Percentiles rank a stretch among this genome's conserved stretches.
phyloP scores from a whole-genome alignment of 2,329 filamentous ascomycete species.

The Penicillium sp. region DNA sequence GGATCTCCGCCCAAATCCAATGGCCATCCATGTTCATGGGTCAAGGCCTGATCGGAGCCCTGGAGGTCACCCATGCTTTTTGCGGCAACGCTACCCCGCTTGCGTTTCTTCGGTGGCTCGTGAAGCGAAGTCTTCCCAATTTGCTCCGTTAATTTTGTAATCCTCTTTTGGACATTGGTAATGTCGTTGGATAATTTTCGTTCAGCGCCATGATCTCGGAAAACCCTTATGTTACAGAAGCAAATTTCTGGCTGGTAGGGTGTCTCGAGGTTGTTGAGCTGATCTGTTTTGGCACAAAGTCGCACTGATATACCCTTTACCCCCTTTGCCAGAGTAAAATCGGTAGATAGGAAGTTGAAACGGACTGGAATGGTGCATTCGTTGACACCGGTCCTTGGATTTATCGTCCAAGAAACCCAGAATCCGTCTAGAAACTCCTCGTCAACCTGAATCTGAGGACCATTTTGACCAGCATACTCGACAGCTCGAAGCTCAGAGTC shows the following conservation, averaged over 20 bases:
- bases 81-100: background rate
- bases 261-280: conserved; percentile 49
- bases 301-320: conserved; percentile 92
- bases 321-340: conserved; percentile 95
- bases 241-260: conserved; percentile 61
- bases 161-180: conserved; percentile 3
- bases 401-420: conserved; percentile 18
- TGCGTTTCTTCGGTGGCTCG: background rate
- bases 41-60: background rate
- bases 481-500: conserved; percentile 44
- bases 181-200: conserved; percentile 61
- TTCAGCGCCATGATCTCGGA: conserved; percentile 89
- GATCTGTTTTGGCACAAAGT: conserved; percentile 82
- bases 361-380: conserved; percentile 84
- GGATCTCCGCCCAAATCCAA: background rate
- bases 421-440: conserved; percentile 20
- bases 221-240: conserved; percentile 92
- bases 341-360: conserved; percentile 95
- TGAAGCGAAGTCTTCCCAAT: background rate
- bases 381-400: conserved; percentile 47
- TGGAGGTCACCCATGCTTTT: background rate
- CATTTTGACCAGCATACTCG: conserved; percentile 3
- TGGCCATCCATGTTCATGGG: background rate
- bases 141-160: conserved; percentile 15
- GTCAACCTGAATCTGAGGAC: conserved; percentile 11